Evolutionary conservation across 2,329 filamentous ascomycete genomes (phyloP), one percentile per base, ranked within the genome.

Genomic region (Zasmidium cellare): DNA sequence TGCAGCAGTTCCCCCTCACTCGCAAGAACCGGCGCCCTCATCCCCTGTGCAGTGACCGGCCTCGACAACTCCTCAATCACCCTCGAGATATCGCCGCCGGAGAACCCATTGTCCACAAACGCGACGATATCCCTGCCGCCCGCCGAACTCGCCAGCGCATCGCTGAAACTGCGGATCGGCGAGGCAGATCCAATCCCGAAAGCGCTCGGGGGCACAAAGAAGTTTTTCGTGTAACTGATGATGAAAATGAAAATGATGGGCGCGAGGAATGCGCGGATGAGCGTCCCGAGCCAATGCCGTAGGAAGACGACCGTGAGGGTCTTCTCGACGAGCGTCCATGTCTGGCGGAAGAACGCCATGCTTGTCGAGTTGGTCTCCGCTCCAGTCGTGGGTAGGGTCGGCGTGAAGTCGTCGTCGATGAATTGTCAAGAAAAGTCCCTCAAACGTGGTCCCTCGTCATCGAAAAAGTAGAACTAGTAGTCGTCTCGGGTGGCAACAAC

Each of bases 201-300:
- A 2, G 82, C 77, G 0, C 89, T 88, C 1, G 90, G 88, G 1
- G 91, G 88, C 2, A 92, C 84, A 68, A 96, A 93, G 62, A 96
- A 84, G 71, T 92, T 92, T 65, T 90, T 87, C 16, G 91, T 88
- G 52, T 70, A 73, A 53, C 78, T 77, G 48, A 82, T 82, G 65
- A 76, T 76, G 69, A 78, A 78, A 73, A 79, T 77, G 60, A 71
- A 71, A 44, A 84, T 77, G 23, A 84, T 77, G 0, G 84, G 84
- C 9, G 83, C 75, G 55, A 84, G 69, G 60, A 86, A 82, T 9
- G 82, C 83, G 60, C 82, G 77, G 9, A 84, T 72, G 20, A 79
- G 72, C 1, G 83, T 85, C 25, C 82, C 79, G 51, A 83, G 76
- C 71, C 77, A 79, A 57, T 82, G 80, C 3, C 83, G 80, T 54